Conservation (phyloP, 2,329 filamentous ascomycete genomes). For the Arthroderma uncinatum region DNA sequence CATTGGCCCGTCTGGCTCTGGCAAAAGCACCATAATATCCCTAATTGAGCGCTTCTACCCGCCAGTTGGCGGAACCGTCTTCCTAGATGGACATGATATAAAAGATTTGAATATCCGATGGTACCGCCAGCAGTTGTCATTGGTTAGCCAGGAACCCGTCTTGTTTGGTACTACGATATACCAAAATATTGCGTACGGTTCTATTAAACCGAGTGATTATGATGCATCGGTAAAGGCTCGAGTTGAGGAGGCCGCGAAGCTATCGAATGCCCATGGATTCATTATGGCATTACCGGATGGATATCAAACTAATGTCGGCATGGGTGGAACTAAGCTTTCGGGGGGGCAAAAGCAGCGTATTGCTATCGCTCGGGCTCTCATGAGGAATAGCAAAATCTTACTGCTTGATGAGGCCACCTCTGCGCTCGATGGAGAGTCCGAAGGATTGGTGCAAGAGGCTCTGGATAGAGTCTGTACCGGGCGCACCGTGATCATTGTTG, state of each 20-base stretch:
- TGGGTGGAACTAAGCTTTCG: constrained; percentile 14
- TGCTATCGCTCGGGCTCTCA: constrained; percentile 72
- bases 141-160: constrained; percentile 19
- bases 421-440: constrained; percentile 69
- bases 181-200: constrained; percentile 37
- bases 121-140: constrained; percentile 17
- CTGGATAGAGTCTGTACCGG: constrained; percentile 60
- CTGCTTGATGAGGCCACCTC: constrained; percentile 77
- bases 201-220: constrained; percentile 14
- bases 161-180: constrained; percentile 15
- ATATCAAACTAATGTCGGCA: constrained; percentile 79
- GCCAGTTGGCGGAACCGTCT: constrained; percentile 20
- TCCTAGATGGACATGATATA: constrained; percentile 26
- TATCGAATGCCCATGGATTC: constrained; percentile 52
- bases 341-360: constrained; percentile 57
- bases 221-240: too few species aligned
- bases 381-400: constrained; percentile 68
- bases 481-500: constrained; percentile 25
- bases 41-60: constrained; percentile 52
- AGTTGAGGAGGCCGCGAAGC: constrained; percentile 25
- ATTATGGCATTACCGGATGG: constrained; percentile 61
- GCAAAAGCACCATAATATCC: constrained; percentile 38
- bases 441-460: constrained; percentile 72
- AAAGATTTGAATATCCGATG: constrained; percentile 21
- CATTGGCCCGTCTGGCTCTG: constrained; percentile 32